Percentiles rank a stretch among this genome's conserved stretches.
These are phyloP conservation scores for Pittosporum tobira DNA, from an alignment of 129 eudicot species.

Conservation along the genomic window DNA sequence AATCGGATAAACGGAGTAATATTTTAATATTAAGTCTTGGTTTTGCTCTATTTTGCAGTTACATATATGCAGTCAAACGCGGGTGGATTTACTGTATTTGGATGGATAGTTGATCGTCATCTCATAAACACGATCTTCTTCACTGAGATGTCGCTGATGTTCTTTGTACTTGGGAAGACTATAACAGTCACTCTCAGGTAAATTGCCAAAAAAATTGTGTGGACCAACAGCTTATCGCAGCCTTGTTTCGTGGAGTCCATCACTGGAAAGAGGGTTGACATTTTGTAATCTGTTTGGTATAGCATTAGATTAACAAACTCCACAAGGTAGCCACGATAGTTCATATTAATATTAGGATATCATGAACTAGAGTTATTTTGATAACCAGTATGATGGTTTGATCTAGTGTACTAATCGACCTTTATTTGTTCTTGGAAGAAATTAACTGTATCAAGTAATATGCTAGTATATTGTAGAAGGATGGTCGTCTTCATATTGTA, in stretches of 20 bases:
- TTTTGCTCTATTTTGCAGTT: constrained; percentile 25
- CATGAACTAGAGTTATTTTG: too few species aligned
- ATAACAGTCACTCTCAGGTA: constrained; percentile 31
- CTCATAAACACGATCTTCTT: constrained; percentile 49
- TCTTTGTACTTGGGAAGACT: constrained; percentile 61
- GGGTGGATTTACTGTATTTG: constrained; percentile 50
- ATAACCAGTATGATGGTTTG: background rate
- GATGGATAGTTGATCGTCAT: constrained; percentile 47
- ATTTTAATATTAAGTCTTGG: background rate
- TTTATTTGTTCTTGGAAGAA: background rate
- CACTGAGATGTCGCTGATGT: constrained; percentile 39
- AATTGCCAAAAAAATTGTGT: background rate
- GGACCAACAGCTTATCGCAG: background rate
- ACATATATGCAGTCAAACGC: constrained; percentile 48
- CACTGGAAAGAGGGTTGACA: too few species aligned
- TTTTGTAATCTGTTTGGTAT: background rate
- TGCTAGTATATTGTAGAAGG: too few species aligned
- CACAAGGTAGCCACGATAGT: background rate
- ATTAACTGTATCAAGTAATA: background rate
- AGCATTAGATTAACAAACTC: background rate
- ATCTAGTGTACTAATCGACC: too few species aligned
- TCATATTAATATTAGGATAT: too few species aligned
- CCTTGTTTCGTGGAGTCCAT: too few species aligned
- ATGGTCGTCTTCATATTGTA: background rate
- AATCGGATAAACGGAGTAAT: too few species aligned